A percentile compares a stretch with the other conserved stretches of the same genome.
These are phyloP conservation scores for Thelephora ganbajun DNA, from an alignment of 768 basidiomycete genomes.

Conservation along the genomic window DNA sequence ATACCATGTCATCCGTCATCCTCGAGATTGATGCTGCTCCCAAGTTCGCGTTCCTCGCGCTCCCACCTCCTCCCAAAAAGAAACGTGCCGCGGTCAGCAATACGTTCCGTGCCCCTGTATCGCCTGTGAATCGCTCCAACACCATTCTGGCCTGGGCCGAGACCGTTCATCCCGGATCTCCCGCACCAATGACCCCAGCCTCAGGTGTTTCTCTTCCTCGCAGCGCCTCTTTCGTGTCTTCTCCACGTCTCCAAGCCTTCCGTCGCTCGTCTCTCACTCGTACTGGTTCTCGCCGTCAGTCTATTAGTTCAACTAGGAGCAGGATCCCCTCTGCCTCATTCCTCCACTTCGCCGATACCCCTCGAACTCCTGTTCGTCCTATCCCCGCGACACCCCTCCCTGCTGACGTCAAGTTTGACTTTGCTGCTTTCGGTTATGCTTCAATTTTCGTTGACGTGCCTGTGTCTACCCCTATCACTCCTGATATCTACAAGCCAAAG, in stretches of 20 bases:
- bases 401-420: constrained; percentile 26
- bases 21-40: neutral
- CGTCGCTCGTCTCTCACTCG: constrained; percentile 20
- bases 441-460: constrained; percentile 50
- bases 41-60: neutral
- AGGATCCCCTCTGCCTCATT: constrained; percentile 33
- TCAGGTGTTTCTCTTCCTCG: constrained; percentile 16
- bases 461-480: constrained; percentile 25
- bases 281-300: constrained; percentile 16
- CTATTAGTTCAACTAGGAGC: constrained; percentile 20
- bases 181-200: constrained; percentile 25
- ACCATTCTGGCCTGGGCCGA: constrained; percentile 49
- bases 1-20: neutral
- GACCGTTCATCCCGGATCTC: constrained; percentile 57
- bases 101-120: neutral
- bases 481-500: constrained; percentile 7
- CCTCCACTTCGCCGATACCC: constrained; percentile 27
- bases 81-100: neutral
- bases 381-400: constrained; percentile 26
- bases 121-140: constrained; percentile 11
- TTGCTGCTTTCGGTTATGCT: constrained; percentile 50
- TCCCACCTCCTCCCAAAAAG: neutral
- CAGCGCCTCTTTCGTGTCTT: constrained; percentile 9
- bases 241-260: constrained; percentile 12
- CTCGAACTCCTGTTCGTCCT: constrained; percentile 13